Conservation (phyloP, 352 stramenopile species). For the Phytophthora fragariaefolia region DNA sequence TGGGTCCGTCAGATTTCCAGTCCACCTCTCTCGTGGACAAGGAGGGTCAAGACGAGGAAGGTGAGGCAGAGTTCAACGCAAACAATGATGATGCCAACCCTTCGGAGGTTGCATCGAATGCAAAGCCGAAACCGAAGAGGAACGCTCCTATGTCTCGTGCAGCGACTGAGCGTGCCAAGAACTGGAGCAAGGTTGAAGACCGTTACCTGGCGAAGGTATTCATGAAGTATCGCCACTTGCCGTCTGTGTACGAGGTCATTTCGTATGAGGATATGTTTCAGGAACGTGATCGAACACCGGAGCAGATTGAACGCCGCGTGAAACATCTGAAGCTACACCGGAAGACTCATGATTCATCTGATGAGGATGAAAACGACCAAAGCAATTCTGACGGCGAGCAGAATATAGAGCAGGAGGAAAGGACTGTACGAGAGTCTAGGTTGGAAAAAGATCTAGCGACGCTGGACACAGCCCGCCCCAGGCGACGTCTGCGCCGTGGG, state of each 20-base stretch:
- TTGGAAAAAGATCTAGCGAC: conserved; percentile 32
- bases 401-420: conserved; percentile 24
- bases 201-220: conserved; percentile 83
- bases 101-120: conserved; percentile 10
- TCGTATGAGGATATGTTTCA: conserved; percentile 93
- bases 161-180: conserved; percentile 68
- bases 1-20: conserved; percentile 68
- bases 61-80: conserved; percentile 33
- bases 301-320: conserved; percentile 87
- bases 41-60: conserved; percentile 42
- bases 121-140: conserved; percentile 28
- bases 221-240: conserved; percentile 79
- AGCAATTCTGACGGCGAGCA: conserved; percentile 34
- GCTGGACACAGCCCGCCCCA: conserved; percentile 42
- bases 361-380: conserved; percentile 59
- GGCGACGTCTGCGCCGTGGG: conserved; percentile 56
- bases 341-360: conserved; percentile 73
- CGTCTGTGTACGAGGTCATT: conserved; percentile 87
- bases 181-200: conserved; percentile 86
- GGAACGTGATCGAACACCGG: conserved; percentile 79
- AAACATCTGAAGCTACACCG: conserved; percentile 84
- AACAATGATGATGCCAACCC: conserved; percentile 10
- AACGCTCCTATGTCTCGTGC: conserved; percentile 40
- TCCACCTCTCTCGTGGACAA: conserved; percentile 54
- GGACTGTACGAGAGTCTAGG: conserved; percentile 20